phyloP scores from a whole-genome alignment of 371 early-diverging fungal species.

The Capillidium heterosporum region DNA sequence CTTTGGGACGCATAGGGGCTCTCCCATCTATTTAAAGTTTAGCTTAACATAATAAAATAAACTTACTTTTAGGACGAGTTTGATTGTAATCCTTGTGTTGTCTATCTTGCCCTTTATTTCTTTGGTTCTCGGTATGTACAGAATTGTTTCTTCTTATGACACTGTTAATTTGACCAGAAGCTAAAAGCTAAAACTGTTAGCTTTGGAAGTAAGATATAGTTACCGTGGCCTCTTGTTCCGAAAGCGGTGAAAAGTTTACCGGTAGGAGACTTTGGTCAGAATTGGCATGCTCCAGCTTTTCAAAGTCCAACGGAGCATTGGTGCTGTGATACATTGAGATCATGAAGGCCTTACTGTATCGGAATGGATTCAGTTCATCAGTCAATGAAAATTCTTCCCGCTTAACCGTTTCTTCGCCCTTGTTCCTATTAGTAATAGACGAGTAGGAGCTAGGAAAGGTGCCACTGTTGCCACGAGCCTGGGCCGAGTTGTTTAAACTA shows the following conservation, averaged over 20 bases:
- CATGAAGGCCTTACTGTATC: conserved; percentile 66
- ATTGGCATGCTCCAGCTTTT: conserved; percentile 48
- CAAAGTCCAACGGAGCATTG: conserved; percentile 41
- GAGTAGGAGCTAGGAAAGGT: conserved; percentile 5
- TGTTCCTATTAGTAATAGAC: conserved; percentile 4
- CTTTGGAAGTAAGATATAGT: not conserved
- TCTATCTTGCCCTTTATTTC: not conserved
- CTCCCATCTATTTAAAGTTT: conserved; percentile 2
- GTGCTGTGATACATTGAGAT: conserved; percentile 42
- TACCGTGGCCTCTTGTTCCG: conserved; percentile 53
- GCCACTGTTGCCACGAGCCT: not conserved
- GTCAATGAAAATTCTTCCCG: conserved; percentile 8
- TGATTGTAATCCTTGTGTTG: not conserved
- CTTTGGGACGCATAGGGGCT: not conserved
- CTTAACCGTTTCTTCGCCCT: conserved; percentile 9
- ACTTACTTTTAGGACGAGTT: not conserved
- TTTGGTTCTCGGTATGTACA: conserved; percentile 6
- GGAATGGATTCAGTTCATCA: conserved; percentile 26
- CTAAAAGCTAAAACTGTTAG: conserved; percentile 15
- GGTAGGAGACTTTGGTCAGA: conserved; percentile 38
- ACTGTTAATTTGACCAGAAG: conserved; percentile 29
- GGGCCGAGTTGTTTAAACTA: conserved; percentile 1
- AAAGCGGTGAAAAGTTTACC: conserved; percentile 34
- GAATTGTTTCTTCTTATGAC: conserved; percentile 19
- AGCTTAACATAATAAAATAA: not conserved